Percentiles rank a stretch among this genome's conserved stretches.
phyloP scores from a whole-genome alignment of 257 asterid genomes.

The Rubia yunnanensis region DNA sequence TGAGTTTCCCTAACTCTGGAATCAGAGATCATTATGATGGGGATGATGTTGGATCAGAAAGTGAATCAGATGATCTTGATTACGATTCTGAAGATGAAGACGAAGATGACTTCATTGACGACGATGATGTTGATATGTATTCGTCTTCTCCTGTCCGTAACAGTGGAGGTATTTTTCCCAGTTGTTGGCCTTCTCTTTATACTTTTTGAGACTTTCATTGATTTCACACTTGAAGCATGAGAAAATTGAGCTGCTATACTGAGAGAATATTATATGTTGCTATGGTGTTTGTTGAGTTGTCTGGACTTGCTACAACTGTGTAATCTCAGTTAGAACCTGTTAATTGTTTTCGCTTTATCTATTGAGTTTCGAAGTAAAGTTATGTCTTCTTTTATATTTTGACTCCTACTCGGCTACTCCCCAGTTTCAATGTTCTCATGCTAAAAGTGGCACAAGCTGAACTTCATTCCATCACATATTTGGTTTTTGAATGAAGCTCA shows the following conservation, averaged over 20 bases:
- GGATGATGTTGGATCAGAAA: constrained; percentile 25
- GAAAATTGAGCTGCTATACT: not conserved
- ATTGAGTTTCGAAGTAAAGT: not conserved
- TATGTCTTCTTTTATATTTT: not conserved
- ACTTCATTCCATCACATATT: not conserved
- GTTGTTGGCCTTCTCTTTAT: not conserved
- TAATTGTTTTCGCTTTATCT: not conserved
- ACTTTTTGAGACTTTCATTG: not conserved
- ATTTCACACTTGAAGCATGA: not conserved
- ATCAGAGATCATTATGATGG: constrained; percentile 44
- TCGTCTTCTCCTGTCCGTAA: constrained; percentile 46
- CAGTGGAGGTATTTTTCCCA: constrained; percentile 58
- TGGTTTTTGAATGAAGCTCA: not conserved
- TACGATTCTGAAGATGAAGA: constrained; percentile 50
- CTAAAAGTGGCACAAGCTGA: not conserved
- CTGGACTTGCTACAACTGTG: not conserved
- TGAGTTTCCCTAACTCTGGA: constrained; percentile 34
- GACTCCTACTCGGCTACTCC: not conserved
- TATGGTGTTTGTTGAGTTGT: not conserved
- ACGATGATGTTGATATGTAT: constrained; percentile 40
- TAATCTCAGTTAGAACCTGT: too few species aligned
- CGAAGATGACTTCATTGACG: constrained; percentile 44
- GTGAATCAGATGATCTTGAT: constrained; percentile 38
- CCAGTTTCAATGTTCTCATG: not conserved
- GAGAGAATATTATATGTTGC: not conserved